Evolutionary conservation across 1,284 basidiomycete genomes (phyloP), one percentile per base, ranked within the genome.

Genomic region (Ceratobasidium sp.): DNA sequence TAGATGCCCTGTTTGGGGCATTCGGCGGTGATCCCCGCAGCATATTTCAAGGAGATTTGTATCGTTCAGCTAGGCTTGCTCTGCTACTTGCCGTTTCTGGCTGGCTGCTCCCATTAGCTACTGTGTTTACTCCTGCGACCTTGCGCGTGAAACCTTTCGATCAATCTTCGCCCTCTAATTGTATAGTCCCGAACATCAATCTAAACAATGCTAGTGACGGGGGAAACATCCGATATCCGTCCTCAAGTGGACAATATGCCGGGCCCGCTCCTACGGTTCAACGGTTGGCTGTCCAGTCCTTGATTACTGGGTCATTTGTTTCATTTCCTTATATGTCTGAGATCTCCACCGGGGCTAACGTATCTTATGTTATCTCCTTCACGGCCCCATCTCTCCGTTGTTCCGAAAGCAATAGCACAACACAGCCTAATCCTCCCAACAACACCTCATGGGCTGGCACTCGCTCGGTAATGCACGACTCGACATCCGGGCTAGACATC

Each of bases 81-180:
- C 55, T 70, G 3, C 30, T 70, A 23, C 36, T 70, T 28, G 67
- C 67, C 23, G 48, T 70, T 2, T 28, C 43, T 46, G 53, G 26
- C 21, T 70, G 67, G 67, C 28, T 70, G 10, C 53, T 70, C n/a
- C 67, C 67, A 10, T 48, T 70, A 6, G 53, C 67, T 12, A 70
- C 67, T 30, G 53, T 70, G 8, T 70, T 70, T 39, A 70, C 67
- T 10, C 67, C 67, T 23, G 67, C 67, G n/a, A 70, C 67, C 26
- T 46, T 70, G 32, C 67, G 67, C 6, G 55, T 70, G 50, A 70
- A 70, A 32, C 26, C 55, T 2, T 30, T 14, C 4, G 46, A 58
- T 36, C 53, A 32, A 6, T 48, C 67, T 36, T 58, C 55, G 10
- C 50, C 67, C 28, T 4, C 41, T 21, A 12, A 12, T 16, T 70